phyloP scores from a whole-genome alignment of 2,329 filamentous ascomycete genomes.

The Ilyonectria mors-panacis region DNA sequence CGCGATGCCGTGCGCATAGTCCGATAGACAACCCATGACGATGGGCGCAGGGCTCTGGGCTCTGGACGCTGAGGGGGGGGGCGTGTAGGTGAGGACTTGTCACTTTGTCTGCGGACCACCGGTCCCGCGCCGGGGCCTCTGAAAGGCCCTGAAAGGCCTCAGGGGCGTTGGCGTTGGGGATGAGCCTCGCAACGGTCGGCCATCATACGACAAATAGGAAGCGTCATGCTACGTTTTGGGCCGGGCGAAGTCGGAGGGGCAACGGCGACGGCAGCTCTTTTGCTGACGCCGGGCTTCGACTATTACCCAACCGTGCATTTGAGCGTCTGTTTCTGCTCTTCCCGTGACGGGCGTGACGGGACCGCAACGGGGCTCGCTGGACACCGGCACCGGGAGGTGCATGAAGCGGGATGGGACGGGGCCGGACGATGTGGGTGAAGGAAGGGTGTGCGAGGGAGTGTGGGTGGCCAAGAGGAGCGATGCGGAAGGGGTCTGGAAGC shows the following conservation, averaged over 20 bases:
- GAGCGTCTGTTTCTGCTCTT: constrained; percentile 36
- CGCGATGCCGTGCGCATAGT: constrained; percentile 31
- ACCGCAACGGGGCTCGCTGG: constrained; percentile 35
- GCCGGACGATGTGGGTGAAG: constrained; percentile 29
- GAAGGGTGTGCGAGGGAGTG: constrained; percentile 7
- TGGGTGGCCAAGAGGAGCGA: constrained; percentile 9
- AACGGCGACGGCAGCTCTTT: constrained; percentile 24
- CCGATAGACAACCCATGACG: constrained; percentile 35
- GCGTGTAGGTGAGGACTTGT: constrained; percentile 9
- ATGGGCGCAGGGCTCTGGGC: background rate
- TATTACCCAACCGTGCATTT: constrained; percentile 45
- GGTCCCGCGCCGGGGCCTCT: constrained; percentile 31
- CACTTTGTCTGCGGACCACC: constrained; percentile 20
- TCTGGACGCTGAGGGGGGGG: constrained; percentile 27
- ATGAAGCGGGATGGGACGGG: constrained; percentile 36
- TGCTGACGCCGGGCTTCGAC: constrained; percentile 35
- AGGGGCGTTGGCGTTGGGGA: constrained; percentile 31
- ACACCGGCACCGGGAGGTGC: constrained; percentile 37
- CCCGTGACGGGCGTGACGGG: constrained; percentile 41
- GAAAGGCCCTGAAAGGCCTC: constrained; percentile 21
- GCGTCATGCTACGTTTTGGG: constrained; percentile 39
- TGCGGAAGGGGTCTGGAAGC: constrained; percentile 43
- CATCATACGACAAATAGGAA: constrained; percentile 45
- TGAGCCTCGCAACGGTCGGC: constrained; percentile 33
- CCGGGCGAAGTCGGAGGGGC: constrained; percentile 42